These are phyloP conservation scores for Pseudogymnoascus sp. DNA, from an alignment of 2,329 filamentous ascomycete species.

Conservation along the genomic window DNA sequence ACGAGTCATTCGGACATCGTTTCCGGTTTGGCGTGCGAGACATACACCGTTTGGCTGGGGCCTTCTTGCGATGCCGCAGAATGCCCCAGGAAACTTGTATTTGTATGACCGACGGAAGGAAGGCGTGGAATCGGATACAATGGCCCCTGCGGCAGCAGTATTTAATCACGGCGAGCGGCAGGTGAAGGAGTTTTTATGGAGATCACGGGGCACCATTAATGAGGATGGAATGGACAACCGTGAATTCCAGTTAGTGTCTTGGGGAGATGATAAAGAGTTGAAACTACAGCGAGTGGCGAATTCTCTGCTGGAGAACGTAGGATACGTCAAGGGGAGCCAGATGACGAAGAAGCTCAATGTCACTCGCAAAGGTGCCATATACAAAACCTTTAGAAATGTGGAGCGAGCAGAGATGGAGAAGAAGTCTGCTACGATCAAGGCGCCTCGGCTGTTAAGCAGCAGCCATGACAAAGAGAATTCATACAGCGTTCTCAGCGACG, in stretches of 20 bases:
- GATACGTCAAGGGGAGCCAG: constrained; percentile 61
- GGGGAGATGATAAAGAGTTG: constrained; percentile 80
- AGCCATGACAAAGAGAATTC: constrained; percentile 25
- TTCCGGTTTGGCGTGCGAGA: constrained; percentile 83
- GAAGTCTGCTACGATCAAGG: constrained; percentile 53
- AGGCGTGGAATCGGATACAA: constrained; percentile 37
- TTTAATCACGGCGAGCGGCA: constrained; percentile 57
- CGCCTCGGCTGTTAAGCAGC: constrained; percentile 42
- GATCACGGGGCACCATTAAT: constrained; percentile 61
- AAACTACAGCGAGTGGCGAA: constrained; percentile 67
- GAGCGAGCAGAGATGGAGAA: constrained; percentile 53
- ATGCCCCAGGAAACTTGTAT: constrained; percentile 75
- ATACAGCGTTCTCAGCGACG: constrained; percentile 23
- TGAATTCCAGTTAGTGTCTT: constrained; percentile 88
- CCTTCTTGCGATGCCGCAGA: constrained; percentile 84
- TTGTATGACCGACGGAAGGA: constrained; percentile 62
- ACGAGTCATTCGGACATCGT: constrained; percentile 70
- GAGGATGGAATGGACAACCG: constrained; percentile 67
- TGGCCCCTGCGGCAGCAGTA: constrained; percentile 44
- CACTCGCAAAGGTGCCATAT: constrained; percentile 75
- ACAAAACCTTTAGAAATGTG: constrained; percentile 75
- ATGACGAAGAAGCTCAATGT: constrained; percentile 58
- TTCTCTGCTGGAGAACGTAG: constrained; percentile 57
- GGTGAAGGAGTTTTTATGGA: constrained; percentile 89
- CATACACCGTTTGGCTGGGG: constrained; percentile 87